phyloP scores from a whole-genome alignment of 1,284 basidiomycete genomes.

The Apiotrichum veenhuisii region DNA sequence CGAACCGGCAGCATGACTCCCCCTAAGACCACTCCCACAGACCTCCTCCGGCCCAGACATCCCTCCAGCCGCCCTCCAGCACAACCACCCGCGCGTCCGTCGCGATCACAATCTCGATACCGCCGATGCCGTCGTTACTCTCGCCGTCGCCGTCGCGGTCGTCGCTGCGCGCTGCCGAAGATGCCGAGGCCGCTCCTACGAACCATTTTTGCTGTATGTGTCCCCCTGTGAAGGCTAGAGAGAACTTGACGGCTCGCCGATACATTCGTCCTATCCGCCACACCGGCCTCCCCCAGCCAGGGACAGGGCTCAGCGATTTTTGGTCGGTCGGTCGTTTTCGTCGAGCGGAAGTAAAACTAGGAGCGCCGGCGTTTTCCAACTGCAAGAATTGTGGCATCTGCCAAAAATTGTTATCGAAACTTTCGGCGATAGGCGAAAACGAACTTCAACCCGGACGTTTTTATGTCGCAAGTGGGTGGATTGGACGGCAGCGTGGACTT shows the following conservation, averaged over 20 bases:
- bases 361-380: neutral
- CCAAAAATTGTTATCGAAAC: neutral
- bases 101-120: neutral
- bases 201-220: slow-evolving; percentile 17
- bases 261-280: neutral
- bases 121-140: neutral
- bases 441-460: no score
- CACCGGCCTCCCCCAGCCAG: no score
- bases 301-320: neutral
- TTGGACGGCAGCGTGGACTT: no score
- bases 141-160: neutral
- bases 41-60: neutral
- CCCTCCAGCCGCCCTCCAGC: no score
- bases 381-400: neutral
- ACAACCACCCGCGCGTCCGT: neutral
- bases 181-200: neutral
- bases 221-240: slow-evolving; percentile 12
- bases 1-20: no score
- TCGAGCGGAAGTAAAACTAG: neutral
- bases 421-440: neutral
- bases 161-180: neutral
- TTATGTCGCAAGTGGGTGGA: no score
- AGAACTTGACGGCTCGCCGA: neutral
- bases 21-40: neutral
- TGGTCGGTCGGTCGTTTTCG: neutral